phyloP scores from a whole-genome alignment of 176 grass and related monocot species.

The Cenchrus purpureus region DNA sequence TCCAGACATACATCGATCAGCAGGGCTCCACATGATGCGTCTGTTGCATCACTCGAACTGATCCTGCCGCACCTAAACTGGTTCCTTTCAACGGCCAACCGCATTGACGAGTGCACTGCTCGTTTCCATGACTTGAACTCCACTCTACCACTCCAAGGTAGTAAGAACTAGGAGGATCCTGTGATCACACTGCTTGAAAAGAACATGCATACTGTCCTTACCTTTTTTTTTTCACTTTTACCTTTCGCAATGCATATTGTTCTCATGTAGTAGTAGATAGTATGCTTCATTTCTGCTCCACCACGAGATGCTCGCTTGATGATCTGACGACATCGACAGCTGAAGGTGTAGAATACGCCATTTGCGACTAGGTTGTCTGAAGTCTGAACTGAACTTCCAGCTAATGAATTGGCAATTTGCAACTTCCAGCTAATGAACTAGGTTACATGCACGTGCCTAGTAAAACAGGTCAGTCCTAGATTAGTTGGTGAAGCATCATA shows the following conservation, averaged over 20 bases:
- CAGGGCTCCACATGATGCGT: neutral
- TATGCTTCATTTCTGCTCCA: neutral
- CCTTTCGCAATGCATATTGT: neutral
- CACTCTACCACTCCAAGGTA: neutral
- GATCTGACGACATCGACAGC: neutral
- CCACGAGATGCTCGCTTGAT: neutral
- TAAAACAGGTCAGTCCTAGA: neutral
- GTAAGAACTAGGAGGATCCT: neutral
- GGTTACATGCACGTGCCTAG: neutral
- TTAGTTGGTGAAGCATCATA: slow-evolving; percentile 25
- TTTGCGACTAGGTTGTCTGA: neutral
- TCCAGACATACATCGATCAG: neutral
- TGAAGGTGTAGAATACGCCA: neutral
- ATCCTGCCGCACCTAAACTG: neutral
- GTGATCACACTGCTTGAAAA: neutral
- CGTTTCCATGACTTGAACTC: neutral
- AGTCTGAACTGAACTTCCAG: neutral
- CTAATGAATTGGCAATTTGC: neutral
- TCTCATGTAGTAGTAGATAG: neutral
- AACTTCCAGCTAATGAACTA: neutral
- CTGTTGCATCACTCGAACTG: neutral
- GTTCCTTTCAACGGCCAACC: slow-evolving; percentile 11
- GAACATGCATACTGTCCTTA: neutral
- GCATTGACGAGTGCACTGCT: slow-evolving; percentile 5
- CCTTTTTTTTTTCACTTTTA: neutral